Percentiles rank a stretch among this genome's conserved stretches.
These are phyloP conservation scores for Beauveria brongniartii DNA, from an alignment of 2,329 filamentous ascomycete species.

Conservation along the genomic window DNA sequence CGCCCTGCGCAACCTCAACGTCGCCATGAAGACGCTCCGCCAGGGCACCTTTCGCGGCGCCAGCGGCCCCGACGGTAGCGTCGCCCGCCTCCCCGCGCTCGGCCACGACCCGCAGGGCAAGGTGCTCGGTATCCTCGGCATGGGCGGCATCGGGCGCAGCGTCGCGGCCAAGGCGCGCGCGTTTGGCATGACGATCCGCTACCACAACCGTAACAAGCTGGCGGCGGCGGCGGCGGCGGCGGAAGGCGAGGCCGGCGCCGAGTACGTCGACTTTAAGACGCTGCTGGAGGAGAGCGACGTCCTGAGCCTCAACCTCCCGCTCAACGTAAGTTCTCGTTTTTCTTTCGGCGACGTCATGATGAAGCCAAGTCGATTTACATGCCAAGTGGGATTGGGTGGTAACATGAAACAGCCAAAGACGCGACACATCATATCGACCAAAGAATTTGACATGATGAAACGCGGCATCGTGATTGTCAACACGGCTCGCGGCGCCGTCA, in stretches of 20 bases:
- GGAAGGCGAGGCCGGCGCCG: constrained; percentile 48
- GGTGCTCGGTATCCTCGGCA: constrained; percentile 70
- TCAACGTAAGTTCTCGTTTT: constrained; percentile 56
- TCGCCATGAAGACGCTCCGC: constrained; percentile 57
- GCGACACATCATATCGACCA: constrained; percentile 63
- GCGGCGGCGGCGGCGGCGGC: constrained; percentile 34
- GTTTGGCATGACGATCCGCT: constrained; percentile 69
- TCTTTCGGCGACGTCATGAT: no score
- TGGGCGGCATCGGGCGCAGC: constrained; percentile 79
- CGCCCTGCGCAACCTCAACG: constrained; percentile 65
- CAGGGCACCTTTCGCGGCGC: constrained; percentile 58
- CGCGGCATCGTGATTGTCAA: constrained; percentile 69
- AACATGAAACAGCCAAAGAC: constrained; percentile 43
- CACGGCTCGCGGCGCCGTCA: constrained; percentile 73
- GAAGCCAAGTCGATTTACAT: no score
- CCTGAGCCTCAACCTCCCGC: constrained; percentile 68
- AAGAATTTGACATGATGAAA: constrained; percentile 72
- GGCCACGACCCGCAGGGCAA: constrained; percentile 77
- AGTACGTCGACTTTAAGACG: constrained; percentile 67
- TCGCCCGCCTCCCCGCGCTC: constrained; percentile 40
- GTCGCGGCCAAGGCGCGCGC: constrained; percentile 64
- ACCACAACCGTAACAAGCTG: constrained; percentile 63
- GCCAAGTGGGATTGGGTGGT: no score
- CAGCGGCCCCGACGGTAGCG: neutral
- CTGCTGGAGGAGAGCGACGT: constrained; percentile 65